A percentile compares a stretch with the other conserved stretches of the same genome.
Conservation (phyloP, 2,329 filamentous ascomycete species). For the Colletotrichum lentis region DNA sequence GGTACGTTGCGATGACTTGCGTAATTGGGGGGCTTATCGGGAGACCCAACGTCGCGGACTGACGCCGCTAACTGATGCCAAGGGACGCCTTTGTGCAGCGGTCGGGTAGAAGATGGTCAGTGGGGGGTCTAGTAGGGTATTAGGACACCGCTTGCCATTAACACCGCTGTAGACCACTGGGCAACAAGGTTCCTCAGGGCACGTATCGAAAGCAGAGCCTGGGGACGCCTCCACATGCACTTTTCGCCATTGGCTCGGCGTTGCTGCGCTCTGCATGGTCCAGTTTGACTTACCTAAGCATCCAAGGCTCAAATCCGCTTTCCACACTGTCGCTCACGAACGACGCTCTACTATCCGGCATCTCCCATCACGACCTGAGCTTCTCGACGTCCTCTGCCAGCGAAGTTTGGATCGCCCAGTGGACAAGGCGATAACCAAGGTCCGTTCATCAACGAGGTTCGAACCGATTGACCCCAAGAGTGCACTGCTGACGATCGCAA, state of each 20-base stretch:
- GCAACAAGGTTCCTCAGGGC: no score
- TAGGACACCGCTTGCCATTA: neutral
- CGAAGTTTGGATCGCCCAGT: constrained; percentile 5
- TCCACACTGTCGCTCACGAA: constrained; percentile 2
- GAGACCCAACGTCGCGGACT: constrained; percentile 11
- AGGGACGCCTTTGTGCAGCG: constrained; percentile 16
- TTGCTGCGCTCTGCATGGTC: neutral
- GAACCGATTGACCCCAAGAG: neutral
- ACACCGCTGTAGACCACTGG: constrained; percentile 1
- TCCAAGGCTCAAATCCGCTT: constrained; percentile 3
- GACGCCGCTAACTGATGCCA: constrained; percentile 15
- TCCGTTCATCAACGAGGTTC: neutral
- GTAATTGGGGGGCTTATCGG: constrained; percentile 8
- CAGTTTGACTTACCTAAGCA: constrained; percentile 32
- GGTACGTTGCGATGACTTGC: constrained; percentile 1
- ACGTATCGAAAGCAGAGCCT: neutral
- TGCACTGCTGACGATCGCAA: constrained; percentile 4
- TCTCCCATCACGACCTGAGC: neutral
- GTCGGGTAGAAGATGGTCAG: neutral
- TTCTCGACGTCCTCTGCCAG: neutral
- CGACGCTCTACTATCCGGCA: constrained; percentile 4
- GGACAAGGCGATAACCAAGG: constrained; percentile 11
- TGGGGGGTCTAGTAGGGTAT: neutral
- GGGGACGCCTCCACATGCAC: neutral
- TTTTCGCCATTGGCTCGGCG: constrained; percentile 1